phyloP scores from a whole-genome alignment of 345 rosid genomes.

The Microthlaspi erraticum region DNA sequence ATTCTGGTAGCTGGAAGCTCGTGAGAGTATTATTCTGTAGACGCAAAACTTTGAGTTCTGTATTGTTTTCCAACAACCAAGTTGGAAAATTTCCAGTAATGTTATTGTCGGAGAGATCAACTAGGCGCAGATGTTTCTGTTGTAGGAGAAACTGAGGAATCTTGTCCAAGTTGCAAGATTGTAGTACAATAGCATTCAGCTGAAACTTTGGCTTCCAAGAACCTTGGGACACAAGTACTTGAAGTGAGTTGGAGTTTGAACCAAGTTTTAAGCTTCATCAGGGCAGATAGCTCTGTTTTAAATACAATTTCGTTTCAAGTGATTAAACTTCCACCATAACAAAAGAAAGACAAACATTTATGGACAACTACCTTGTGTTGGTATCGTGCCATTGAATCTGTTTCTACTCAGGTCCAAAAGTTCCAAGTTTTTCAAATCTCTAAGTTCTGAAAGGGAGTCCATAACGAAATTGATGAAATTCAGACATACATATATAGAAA shows the following conservation, averaged over 20 bases:
- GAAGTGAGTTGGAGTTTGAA: constrained; percentile 5
- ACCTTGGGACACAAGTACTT: not conserved
- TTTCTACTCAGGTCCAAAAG: constrained; percentile 14
- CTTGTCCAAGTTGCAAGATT: constrained; percentile 15
- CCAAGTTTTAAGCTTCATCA: not conserved
- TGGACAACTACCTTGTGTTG: not conserved
- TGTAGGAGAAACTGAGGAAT: constrained; percentile 36
- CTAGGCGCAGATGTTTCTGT: constrained; percentile 14
- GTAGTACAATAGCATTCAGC: constrained; percentile 12
- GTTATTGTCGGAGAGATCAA: constrained; percentile 33
- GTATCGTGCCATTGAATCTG: constrained; percentile 14
- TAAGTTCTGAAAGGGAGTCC: not conserved
- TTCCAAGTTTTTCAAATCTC: constrained; percentile 26
- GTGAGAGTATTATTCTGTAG: constrained; percentile 18
- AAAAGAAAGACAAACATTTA: not conserved
- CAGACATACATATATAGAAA: not conserved
- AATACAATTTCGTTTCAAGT: too few relatives aligned
- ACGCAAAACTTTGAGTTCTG: not conserved
- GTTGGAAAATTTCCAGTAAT: constrained; percentile 16
- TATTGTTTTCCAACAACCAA: constrained; percentile 33
- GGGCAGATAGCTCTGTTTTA: not conserved
- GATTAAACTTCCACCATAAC: not conserved
- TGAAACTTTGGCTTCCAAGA: constrained; percentile 31
- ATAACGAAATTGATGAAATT: not conserved
- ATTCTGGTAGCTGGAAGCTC: constrained; percentile 25